Evolutionary conservation across 179 eudicot species (phyloP).

Genomic region (Vitellaria paradoxa): DNA sequence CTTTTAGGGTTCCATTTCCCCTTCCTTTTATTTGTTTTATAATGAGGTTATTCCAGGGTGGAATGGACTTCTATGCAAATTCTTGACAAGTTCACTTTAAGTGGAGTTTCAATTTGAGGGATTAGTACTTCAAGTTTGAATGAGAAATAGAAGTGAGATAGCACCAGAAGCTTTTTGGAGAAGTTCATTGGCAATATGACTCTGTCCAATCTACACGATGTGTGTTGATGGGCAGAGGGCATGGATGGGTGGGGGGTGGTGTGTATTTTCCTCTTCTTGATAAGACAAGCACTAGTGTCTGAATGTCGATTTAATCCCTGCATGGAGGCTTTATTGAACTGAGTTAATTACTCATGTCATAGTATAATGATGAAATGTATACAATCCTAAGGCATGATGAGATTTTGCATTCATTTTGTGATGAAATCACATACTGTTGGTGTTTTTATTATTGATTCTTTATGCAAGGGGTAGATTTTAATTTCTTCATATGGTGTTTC

Average conservation of each 20-base stretch:
- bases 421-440: background rate
- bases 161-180: background rate
- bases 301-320: background rate
- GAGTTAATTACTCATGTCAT: background rate
- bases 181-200: background rate
- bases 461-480: background rate
- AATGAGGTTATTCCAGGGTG: background rate
- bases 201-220: conserved; percentile 3
- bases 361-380: background rate
- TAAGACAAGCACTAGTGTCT: background rate
- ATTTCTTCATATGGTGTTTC: background rate
- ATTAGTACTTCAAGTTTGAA: background rate
- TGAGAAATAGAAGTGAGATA: background rate
- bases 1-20: background rate
- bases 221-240: background rate
- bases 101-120: background rate
- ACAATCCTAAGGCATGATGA: background rate
- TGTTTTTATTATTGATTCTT: background rate
- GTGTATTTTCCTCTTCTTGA: background rate
- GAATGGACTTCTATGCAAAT: background rate
- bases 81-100: background rate
- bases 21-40: background rate
- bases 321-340: background rate
- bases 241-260: background rate
- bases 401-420: background rate